Evolutionary conservation across 2,329 filamentous ascomycete species (phyloP).

Genomic region (Pyricularia sp.): DNA sequence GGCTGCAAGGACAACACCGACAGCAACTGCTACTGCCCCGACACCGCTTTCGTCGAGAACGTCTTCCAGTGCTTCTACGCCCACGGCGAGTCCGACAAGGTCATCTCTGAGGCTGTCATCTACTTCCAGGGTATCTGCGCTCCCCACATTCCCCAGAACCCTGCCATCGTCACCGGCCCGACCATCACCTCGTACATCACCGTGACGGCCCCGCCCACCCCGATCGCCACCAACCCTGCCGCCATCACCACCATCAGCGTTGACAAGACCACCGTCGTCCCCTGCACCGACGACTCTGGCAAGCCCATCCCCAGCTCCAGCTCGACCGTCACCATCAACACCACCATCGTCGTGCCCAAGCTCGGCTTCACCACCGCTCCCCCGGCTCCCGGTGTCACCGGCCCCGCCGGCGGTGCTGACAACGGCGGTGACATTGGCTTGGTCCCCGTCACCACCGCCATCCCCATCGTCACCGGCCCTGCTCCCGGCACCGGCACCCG

Average conservation of each 20-base stretch:
- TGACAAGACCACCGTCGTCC: conserved; percentile 40
- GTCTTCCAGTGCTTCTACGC: conserved; percentile 76
- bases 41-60: conserved; percentile 63
- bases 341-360: conserved; percentile 42
- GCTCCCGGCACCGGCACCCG: conserved; percentile 22
- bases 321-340: conserved; percentile 34
- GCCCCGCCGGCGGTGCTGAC: conserved; percentile 7
- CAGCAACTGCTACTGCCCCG: conserved; percentile 76
- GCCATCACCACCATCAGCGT: conserved; percentile 37
- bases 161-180: conserved; percentile 72
- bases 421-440: conserved; percentile 24
- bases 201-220: conserved; percentile 32
- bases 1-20: conserved; percentile 81
- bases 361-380: conserved; percentile 36
- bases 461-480: conserved; percentile 15
- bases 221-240: conserved; percentile 29
- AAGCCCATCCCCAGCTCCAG: conserved; percentile 39
- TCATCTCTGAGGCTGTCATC: conserved; percentile 61
- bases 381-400: not conserved
- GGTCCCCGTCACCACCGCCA: conserved; percentile 28
- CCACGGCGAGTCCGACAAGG: conserved; percentile 47
- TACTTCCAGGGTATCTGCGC: conserved; percentile 93
- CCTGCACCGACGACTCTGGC: conserved; percentile 36
- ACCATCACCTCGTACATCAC: conserved; percentile 52
- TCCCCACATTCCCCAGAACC: conserved; percentile 63